A percentile compares a stretch with the other conserved stretches of the same genome.
Conservation (phyloP, 2,329 filamentous ascomycete species). For the Aspergillus texensis region DNA sequence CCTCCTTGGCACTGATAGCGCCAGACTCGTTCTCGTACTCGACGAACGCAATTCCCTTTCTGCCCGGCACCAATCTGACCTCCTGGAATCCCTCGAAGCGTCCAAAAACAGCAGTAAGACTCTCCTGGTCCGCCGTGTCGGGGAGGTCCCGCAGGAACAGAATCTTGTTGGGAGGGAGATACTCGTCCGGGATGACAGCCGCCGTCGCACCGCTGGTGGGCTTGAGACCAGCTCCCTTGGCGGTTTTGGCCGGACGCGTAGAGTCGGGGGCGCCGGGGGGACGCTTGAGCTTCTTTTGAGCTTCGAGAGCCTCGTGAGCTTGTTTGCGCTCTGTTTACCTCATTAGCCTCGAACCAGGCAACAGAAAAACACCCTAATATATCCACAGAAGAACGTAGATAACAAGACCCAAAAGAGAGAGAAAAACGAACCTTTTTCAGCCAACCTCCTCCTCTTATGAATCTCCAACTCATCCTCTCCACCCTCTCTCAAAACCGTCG, state of each 20-base stretch:
- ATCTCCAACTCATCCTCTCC: slow-evolving; percentile 79
- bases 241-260: slow-evolving; percentile 68
- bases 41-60: slow-evolving; percentile 89
- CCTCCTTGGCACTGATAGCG: slow-evolving; percentile 92
- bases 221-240: slow-evolving; percentile 75
- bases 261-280: slow-evolving; percentile 52
- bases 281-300: slow-evolving; percentile 75
- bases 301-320: slow-evolving; percentile 77
- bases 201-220: slow-evolving; percentile 68
- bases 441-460: slow-evolving; percentile 80
- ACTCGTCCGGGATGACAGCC: slow-evolving; percentile 91
- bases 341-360: not conserved
- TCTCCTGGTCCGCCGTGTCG: slow-evolving; percentile 80
- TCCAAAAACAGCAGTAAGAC: slow-evolving; percentile 77
- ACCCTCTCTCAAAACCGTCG: slow-evolving; percentile 75
- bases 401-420: not conserved
- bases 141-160: slow-evolving; percentile 92
- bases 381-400: not conserved
- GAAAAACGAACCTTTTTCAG: slow-evolving; percentile 74
- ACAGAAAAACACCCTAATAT: not conserved
- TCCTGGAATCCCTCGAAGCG: slow-evolving; percentile 94
- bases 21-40: slow-evolving; percentile 91
- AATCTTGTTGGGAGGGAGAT: slow-evolving; percentile 95
- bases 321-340: slow-evolving; percentile 67
- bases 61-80: slow-evolving; percentile 82